Conservation (phyloP, 768 basidiomycete species). For the Amanita polypyramis region DNA sequence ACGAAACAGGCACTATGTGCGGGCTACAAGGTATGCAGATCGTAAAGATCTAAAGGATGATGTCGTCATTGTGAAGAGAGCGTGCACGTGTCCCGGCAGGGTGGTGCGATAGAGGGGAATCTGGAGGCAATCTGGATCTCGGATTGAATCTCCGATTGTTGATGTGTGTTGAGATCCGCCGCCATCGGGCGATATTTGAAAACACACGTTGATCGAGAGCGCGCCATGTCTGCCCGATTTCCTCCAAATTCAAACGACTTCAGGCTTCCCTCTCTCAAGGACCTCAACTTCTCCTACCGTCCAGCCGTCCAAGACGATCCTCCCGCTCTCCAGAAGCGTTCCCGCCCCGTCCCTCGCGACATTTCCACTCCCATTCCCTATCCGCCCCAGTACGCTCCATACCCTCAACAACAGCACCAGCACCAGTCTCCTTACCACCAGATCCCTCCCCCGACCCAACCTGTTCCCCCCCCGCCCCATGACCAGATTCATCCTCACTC, state of each 20-base stretch:
- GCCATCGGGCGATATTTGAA: conserved; percentile 55
- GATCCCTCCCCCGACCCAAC: conserved; percentile 21
- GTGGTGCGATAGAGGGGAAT: neutral
- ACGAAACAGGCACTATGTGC: no score
- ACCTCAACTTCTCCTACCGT: conserved; percentile 52
- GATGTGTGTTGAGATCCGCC: conserved; percentile 36
- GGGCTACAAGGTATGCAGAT: no score
- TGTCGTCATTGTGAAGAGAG: no score
- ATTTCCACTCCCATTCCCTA: conserved; percentile 17
- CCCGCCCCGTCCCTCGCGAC: conserved; percentile 19
- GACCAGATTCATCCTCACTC: conserved; percentile 33
- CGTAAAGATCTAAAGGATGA: no score
- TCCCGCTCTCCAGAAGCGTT: conserved; percentile 9
- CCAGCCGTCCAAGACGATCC: conserved; percentile 19
- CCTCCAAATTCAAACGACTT: conserved; percentile 32
- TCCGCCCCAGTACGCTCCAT: conserved; percentile 31
- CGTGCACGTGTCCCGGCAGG: neutral
- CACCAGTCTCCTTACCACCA: conserved; percentile 22
- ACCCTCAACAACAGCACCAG: conserved; percentile 26
- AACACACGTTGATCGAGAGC: conserved; percentile 20
- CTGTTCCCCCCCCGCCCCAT: conserved; percentile 24
- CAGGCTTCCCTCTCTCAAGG: conserved; percentile 64
- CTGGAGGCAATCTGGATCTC: neutral
- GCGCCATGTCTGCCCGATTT: conserved; percentile 39
- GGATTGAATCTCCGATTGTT: conserved; percentile 9